Evolutionary conservation across 805 yeast species (phyloP), one percentile per base, ranked within the genome.

Genomic region (Komagataella pastoris): DNA sequence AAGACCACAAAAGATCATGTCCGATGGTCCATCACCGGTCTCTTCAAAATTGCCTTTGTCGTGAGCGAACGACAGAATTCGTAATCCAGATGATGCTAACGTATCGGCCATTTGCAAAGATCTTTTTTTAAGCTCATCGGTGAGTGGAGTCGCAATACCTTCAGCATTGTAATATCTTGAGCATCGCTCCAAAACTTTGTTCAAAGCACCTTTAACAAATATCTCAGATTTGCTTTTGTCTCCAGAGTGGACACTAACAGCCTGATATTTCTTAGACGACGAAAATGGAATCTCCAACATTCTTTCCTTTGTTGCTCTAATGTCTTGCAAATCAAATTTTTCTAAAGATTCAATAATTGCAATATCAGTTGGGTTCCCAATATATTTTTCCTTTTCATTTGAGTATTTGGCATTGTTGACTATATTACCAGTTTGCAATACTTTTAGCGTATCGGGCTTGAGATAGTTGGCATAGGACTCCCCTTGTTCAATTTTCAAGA

Each of bases 331-430:
- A 3, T 83, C 86, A 66, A 89, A 88, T 53, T 76, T 77, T 4
- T 79, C 70, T 52, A 89, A 70, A 40, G 80, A 78, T 65, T 88
- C 96, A 52, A 89, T 72, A 47, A 93, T 71, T 0, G 99, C 98
- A 58, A 90, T 81, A 68, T 93, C 99, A 12, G 96, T 88, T 45
- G 99, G 96, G 65, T 91, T 93, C 24, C 99, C 99, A 48, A 86
- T 78, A 61, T 69, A 84, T 61, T 78, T 81, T 53, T 79, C 85
- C 61, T 75, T 78, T 59, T 85, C 95, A 47, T 67, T 68, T 0
- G 90, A 83, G 57, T 69, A 85, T 54, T 78, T 75, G 12, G 89
- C 79, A 62, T 86, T 86, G 68, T 86, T 86, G 70, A 93, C 86
- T 49, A 85, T 63, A 58, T 79, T 82, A 17, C 90, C 91, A 46